A percentile compares a stretch with the other conserved stretches of the same genome.
Evolutionary conservation across 2,329 filamentous ascomycete species (phyloP).

Genomic region (Chalaropsis thielavioides): DNA sequence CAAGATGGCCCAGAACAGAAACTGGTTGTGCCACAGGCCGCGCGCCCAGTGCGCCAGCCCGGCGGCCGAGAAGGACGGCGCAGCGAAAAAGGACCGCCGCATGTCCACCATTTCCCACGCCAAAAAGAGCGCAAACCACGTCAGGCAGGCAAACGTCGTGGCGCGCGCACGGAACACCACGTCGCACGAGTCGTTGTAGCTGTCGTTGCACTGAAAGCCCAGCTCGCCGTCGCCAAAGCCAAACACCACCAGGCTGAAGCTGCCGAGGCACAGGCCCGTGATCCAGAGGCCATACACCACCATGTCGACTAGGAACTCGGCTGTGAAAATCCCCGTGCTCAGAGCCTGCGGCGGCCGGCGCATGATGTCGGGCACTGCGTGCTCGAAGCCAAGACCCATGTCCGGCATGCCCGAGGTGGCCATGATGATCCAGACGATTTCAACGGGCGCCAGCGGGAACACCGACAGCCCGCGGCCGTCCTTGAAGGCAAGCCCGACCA

Average conservation of each 20-base stretch:
- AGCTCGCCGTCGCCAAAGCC: slow-evolving; percentile 46
- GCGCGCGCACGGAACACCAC: slow-evolving; percentile 56
- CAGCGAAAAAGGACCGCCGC: slow-evolving; percentile 58
- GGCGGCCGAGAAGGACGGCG: slow-evolving; percentile 37
- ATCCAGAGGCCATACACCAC: slow-evolving; percentile 56
- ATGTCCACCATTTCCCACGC: slow-evolving; percentile 67
- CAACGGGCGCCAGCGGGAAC: slow-evolving; percentile 59
- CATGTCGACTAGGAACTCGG: slow-evolving; percentile 53
- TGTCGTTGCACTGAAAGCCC: slow-evolving; percentile 45
- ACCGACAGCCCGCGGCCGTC: slow-evolving; percentile 49
- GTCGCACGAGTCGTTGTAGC: slow-evolving; percentile 40
- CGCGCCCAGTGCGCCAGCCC: slow-evolving; percentile 41
- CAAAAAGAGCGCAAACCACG: slow-evolving; percentile 62
- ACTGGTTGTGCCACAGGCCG: slow-evolving; percentile 58
- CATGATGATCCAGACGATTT: slow-evolving; percentile 74
- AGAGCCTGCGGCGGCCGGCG: slow-evolving; percentile 50
- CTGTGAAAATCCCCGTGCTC: slow-evolving; percentile 48
- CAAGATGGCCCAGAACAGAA: slow-evolving; percentile 51
- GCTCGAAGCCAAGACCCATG: slow-evolving; percentile 63
- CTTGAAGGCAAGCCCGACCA: slow-evolving; percentile 60
- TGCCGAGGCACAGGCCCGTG: slow-evolving; percentile 45
- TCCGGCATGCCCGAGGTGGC: slow-evolving; percentile 60
- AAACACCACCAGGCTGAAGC: slow-evolving; percentile 51
- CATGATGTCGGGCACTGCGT: slow-evolving; percentile 55
- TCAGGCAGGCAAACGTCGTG: slow-evolving; percentile 59